phyloP scores from a whole-genome alignment of 2,329 filamentous ascomycete genomes.

The Emericellopsis atlantica region DNA sequence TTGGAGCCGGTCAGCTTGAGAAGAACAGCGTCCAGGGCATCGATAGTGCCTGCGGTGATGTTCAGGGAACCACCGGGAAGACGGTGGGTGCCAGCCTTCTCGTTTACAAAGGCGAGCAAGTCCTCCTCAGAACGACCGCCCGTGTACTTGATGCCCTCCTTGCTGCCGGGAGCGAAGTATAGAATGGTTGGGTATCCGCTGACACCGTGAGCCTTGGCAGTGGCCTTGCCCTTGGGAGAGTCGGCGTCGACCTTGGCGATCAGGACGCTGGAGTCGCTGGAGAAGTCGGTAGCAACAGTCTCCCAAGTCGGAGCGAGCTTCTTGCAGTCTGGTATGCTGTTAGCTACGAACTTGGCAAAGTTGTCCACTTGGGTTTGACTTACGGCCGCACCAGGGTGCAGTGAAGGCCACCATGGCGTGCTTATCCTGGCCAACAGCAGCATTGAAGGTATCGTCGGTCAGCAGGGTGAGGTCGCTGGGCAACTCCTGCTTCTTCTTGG shows the following conservation, averaged over 20 bases:
- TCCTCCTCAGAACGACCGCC: constrained; percentile 66
- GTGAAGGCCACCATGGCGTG: constrained; percentile 93
- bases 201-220: constrained; percentile 64
- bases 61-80: constrained; percentile 69
- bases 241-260: constrained; percentile 96
- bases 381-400: constrained; percentile 96
- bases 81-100: constrained; percentile 80
- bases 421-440: constrained; percentile 71
- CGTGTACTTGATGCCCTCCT: constrained; percentile 56
- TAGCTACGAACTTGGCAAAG: not conserved
- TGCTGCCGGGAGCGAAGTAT: constrained; percentile 83
- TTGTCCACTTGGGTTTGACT: constrained; percentile 24
- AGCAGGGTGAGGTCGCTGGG: constrained; percentile 70
- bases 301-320: constrained; percentile 84
- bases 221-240: constrained; percentile 69
- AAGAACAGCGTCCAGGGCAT: constrained; percentile 64
- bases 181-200: constrained; percentile 93
- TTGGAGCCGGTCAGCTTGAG: constrained; percentile 54
- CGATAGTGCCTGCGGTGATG: constrained; percentile 68
- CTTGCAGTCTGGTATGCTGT: constrained; percentile 70
- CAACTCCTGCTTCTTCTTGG: constrained; percentile 61
- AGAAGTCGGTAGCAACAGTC: constrained; percentile 69
- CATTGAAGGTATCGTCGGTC: constrained; percentile 66
- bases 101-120: constrained; percentile 73
- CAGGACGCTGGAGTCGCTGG: constrained; percentile 62